These are phyloP conservation scores for Umbellularia californica DNA, from an alignment of 164 flowering plant species.

Conservation along the genomic window DNA sequence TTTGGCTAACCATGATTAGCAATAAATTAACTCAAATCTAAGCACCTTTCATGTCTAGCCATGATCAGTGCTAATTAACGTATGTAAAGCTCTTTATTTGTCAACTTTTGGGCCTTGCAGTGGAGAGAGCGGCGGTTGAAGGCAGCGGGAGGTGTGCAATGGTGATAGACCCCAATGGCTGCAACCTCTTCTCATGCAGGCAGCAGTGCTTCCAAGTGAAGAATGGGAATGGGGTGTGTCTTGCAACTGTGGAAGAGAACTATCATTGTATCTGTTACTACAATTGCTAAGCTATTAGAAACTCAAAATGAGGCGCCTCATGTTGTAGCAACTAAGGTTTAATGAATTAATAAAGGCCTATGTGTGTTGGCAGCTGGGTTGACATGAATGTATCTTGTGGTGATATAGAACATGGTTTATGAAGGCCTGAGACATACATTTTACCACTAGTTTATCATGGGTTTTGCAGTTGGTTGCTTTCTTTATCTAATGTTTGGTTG, in stretches of 20 bases:
- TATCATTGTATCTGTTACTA: constrained; percentile 8
- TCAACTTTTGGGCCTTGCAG: background rate
- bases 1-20: background rate
- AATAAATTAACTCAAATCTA: background rate
- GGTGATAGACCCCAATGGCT: constrained; percentile 8
- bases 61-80: background rate
- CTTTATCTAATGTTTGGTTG: too few species aligned
- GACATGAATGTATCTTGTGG: too few species aligned
- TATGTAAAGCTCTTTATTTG: background rate
- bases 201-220: constrained; percentile 12
- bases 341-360: background rate
- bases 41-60: background rate
- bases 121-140: background rate
- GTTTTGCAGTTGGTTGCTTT: too few species aligned
- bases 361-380: background rate
- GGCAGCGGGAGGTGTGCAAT: background rate
- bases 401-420: background rate
- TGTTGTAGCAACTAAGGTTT: background rate
- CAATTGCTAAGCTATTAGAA: background rate
- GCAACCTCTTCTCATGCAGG: constrained; percentile 11
- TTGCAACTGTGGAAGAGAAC: background rate
- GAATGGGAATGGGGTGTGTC: constrained; percentile 16
- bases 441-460: too few species aligned
- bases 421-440: too few species aligned
- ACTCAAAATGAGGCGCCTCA: background rate